phyloP scores from a whole-genome alignment of 176 grass and related monocot species.

The Oryza officinalis region DNA sequence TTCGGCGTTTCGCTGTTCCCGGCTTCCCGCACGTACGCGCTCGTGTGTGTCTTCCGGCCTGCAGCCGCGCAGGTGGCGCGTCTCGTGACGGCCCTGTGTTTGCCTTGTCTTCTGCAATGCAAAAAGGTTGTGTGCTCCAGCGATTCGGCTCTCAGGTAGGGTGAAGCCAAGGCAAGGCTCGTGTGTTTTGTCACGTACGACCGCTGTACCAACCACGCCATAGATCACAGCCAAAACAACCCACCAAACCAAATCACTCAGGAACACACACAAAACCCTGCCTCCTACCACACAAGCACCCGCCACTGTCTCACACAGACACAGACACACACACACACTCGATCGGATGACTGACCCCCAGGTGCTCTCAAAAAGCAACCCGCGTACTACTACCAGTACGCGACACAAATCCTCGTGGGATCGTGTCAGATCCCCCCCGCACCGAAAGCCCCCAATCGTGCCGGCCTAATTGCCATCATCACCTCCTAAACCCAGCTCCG shows the following conservation, averaged over 20 bases:
- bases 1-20: no score
- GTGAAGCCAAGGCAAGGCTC: no score
- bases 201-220: no score
- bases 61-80: no score
- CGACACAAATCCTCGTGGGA: not conserved
- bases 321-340: no score
- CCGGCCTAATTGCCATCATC: conserved; percentile 27
- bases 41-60: no score
- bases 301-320: not conserved
- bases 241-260: not conserved
- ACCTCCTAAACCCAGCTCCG: not conserved
- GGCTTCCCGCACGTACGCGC: no score
- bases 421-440: conserved; percentile 41
- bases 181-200: no score
- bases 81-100: no score
- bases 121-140: no score
- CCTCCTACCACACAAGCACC: not conserved
- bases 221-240: not conserved
- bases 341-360: not conserved
- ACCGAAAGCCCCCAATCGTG: conserved; percentile 38
- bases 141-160: no score
- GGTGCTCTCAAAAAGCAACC: not conserved
- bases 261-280: not conserved
- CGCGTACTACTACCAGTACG: not conserved
- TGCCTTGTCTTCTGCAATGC: no score